Evolutionary conservation across 495 filamentous ascomycete species (phyloP).

Genomic region (Immersiella caudata): DNA sequence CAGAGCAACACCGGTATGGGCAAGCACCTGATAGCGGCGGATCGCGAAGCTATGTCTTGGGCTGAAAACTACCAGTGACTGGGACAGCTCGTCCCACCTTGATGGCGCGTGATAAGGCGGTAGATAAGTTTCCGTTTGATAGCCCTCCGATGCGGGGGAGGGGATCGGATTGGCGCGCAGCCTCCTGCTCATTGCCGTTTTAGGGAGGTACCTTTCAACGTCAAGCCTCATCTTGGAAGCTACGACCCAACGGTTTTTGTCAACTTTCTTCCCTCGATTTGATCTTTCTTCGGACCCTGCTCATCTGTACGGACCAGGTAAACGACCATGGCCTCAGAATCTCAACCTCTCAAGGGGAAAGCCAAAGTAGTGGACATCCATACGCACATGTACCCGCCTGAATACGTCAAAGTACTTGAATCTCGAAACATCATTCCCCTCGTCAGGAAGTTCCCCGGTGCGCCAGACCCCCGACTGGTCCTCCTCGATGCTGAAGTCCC

Average conservation of each 20-base stretch:
- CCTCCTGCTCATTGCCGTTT: constrained; percentile 3
- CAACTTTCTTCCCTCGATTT: neutral
- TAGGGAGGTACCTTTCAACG: constrained; percentile 8
- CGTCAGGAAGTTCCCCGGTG: constrained; percentile 67
- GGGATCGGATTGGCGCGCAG: neutral
- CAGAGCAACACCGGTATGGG: neutral
- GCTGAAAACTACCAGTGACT: neutral
- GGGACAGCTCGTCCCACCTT: neutral
- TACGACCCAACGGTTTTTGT: neutral
- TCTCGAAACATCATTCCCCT: constrained; percentile 77
- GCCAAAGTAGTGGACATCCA: constrained; percentile 78
- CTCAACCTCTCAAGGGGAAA: constrained; percentile 9
- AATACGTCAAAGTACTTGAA: constrained; percentile 79
- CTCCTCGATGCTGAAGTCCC: constrained; percentile 72
- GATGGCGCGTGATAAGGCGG: neutral
- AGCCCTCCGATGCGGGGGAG: constrained; percentile 11
- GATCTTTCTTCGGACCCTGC: neutral
- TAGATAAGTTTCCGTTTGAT: constrained; percentile 3
- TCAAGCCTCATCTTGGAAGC: neutral
- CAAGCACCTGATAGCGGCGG: neutral
- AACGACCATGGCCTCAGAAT: constrained; percentile 20
- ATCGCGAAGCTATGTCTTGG: neutral
- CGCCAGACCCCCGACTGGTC: constrained; percentile 69
- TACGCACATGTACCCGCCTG: constrained; percentile 90
- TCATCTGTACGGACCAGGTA: neutral